These are phyloP conservation scores for Plasmodium gaboni DNA, from an alignment of 169 alveolate genomes.

Conservation along the genomic window DNA sequence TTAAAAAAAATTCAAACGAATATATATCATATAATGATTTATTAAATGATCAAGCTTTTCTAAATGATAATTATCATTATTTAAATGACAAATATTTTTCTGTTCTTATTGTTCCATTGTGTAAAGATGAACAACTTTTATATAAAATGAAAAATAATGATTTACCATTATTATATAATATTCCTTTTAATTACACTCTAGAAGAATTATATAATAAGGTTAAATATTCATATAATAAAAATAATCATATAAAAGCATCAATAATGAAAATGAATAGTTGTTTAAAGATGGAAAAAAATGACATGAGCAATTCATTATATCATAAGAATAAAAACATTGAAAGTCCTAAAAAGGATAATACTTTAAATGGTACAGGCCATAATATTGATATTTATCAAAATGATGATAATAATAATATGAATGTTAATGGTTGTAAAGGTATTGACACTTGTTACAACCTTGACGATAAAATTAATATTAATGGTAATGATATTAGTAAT, in stretches of 20 bases:
- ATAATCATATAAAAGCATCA: too few relatives aligned
- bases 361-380: not conserved
- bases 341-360: conserved; percentile 6
- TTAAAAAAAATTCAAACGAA: not conserved
- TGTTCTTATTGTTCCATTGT: conserved; percentile 29
- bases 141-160: conserved; percentile 65
- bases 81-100: conserved; percentile 35
- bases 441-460: not conserved
- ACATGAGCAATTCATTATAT: conserved; percentile 2
- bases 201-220: conserved; percentile 30
- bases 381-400: not conserved
- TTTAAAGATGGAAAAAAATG: not conserved
- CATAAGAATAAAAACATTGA: conserved; percentile 15
- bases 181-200: conserved; percentile 27
- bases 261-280: not conserved
- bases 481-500: not conserved
- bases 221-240: conserved; percentile 13
- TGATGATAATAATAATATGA: not conserved
- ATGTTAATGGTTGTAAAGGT: not conserved
- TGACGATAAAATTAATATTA: not conserved
- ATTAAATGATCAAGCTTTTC: not conserved
- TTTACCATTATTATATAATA: conserved; percentile 32
- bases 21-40: conserved; percentile 28
- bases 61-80: not conserved
- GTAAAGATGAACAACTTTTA: conserved; percentile 53